Conservation (phyloP, 495 filamentous ascomycete species). For the Lasiosphaeriaceae sp. region DNA sequence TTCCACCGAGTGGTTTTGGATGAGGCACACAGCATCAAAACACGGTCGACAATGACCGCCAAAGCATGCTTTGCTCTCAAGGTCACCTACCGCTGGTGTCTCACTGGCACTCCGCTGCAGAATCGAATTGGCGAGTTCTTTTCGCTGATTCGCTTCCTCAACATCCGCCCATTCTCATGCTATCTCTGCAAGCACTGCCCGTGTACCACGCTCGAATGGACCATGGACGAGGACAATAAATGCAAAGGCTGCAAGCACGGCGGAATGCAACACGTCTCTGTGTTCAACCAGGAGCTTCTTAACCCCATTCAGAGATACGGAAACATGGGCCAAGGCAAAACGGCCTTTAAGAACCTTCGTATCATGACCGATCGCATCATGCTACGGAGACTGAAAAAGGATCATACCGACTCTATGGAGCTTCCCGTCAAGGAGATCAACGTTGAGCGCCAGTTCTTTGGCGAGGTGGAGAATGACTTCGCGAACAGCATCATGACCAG, state of each 20-base stretch:
- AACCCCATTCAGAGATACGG: slow-evolving; percentile 67
- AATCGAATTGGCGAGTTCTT: slow-evolving; percentile 98
- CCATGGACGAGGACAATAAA: slow-evolving; percentile 58
- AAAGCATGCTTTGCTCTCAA: slow-evolving; percentile 89
- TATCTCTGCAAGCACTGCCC: slow-evolving; percentile 86
- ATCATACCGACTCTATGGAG: slow-evolving; percentile 90
- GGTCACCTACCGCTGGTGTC: slow-evolving; percentile 86
- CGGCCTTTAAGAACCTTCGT: slow-evolving; percentile 75
- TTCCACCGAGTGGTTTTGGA: slow-evolving; percentile 93
- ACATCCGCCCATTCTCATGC: slow-evolving; percentile 80
- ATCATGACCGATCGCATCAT: slow-evolving; percentile 87
- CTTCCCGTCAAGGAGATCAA: slow-evolving; percentile 91
- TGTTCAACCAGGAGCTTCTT: slow-evolving; percentile 93
- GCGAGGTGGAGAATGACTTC: slow-evolving; percentile 91
- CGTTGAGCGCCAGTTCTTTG: slow-evolving; percentile 90
- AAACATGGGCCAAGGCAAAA: slow-evolving; percentile 50
- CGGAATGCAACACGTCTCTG: slow-evolving; percentile 81
- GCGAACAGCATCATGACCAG: slow-evolving; percentile 94
- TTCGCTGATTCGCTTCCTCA: slow-evolving; percentile 85
- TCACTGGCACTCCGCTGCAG: slow-evolving; percentile 91
- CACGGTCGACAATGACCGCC: slow-evolving; percentile 81
- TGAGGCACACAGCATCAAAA: slow-evolving; percentile 96
- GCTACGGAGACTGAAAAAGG: slow-evolving; percentile 86
- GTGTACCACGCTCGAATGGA: slow-evolving; percentile 82
- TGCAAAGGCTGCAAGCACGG: slow-evolving; percentile 63